Percentiles rank a stretch among this genome's conserved stretches.
These are phyloP conservation scores for Mallotus repandus DNA, from an alignment of 441 rosid genomes.

Conservation along the genomic window DNA sequence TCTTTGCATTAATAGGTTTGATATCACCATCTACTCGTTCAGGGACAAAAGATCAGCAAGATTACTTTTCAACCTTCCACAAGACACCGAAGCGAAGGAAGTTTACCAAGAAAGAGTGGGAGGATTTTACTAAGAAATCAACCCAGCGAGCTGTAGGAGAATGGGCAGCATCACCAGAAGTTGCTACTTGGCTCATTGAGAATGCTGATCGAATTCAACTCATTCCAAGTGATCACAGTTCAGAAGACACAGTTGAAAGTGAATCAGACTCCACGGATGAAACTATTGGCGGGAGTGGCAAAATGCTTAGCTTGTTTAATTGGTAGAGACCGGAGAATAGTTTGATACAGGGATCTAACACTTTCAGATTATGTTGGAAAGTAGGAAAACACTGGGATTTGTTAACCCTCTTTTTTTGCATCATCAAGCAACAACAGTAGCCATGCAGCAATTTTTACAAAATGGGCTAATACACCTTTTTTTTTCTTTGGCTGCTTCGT, in stretches of 20 bases:
- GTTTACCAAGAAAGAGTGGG: constrained; percentile 71
- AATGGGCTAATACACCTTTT: not conserved
- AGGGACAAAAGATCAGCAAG: constrained; percentile 28
- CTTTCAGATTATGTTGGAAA: constrained; percentile 8
- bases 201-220: constrained; percentile 70
- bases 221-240: constrained; percentile 43
- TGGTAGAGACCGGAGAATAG: constrained; percentile 28
- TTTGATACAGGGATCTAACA: not conserved
- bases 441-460: not conserved
- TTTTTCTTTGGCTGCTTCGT: too few species aligned
- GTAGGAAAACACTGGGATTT: constrained; percentile 19
- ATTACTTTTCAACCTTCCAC: constrained; percentile 77
- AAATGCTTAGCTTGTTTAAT: constrained; percentile 36
- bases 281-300: constrained; percentile 30
- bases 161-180: constrained; percentile 73
- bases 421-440: not conserved
- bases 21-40: constrained; percentile 30
- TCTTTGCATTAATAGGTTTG: constrained; percentile 30
- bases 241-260: constrained; percentile 58
- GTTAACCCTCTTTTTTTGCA: not conserved
- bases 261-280: constrained; percentile 65
- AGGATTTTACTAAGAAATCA: constrained; percentile 72
- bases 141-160: constrained; percentile 75
- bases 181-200: constrained; percentile 65
- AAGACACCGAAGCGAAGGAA: constrained; percentile 49